Evolutionary conservation across 2,329 filamentous ascomycete species (phyloP).

Genomic region (Exophiala mesophila): DNA sequence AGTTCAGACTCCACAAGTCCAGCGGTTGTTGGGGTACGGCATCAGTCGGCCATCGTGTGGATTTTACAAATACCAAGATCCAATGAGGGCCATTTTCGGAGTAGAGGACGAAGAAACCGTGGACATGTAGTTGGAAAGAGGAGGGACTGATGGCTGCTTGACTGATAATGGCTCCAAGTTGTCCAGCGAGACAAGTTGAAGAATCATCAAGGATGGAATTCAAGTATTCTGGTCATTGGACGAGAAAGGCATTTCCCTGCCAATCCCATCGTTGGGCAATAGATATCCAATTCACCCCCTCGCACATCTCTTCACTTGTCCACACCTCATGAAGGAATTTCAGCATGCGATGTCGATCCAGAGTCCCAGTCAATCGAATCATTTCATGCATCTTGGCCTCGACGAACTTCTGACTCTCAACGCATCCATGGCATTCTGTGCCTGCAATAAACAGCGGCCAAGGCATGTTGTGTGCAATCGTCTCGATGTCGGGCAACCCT

Average conservation of each 20-base stretch:
- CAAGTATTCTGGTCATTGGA: no score
- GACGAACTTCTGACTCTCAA: slow-evolving; percentile 2
- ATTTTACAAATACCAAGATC: slow-evolving; percentile 19
- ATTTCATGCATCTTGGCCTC: slow-evolving; percentile 4
- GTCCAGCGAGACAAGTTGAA: no score
- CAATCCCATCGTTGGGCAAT: slow-evolving; percentile 4
- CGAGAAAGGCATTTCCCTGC: background rate
- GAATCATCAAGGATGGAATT: no score
- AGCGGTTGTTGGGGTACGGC: slow-evolving; percentile 24
- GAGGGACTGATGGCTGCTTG: no score
- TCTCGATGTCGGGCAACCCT: background rate
- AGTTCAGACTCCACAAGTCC: slow-evolving; percentile 14
- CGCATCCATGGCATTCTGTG: slow-evolving; percentile 3
- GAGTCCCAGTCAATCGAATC: slow-evolving; percentile 7
- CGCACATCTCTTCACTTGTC: background rate
- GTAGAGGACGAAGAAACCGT: slow-evolving; percentile 32
- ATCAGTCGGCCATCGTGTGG: slow-evolving; percentile 18
- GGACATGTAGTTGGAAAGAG: slow-evolving; percentile 25
- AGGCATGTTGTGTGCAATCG: slow-evolving; percentile 9
- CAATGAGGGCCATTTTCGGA: slow-evolving; percentile 10
- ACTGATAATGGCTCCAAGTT: no score
- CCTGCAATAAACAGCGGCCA: slow-evolving; percentile 13
- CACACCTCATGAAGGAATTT: slow-evolving; percentile 7
- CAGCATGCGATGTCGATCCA: slow-evolving; percentile 7
- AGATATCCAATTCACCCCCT: slow-evolving; percentile 2